Evolutionary conservation across 2,329 filamentous ascomycete genomes (phyloP).

Genomic region (Ceratocystis colombiana): DNA sequence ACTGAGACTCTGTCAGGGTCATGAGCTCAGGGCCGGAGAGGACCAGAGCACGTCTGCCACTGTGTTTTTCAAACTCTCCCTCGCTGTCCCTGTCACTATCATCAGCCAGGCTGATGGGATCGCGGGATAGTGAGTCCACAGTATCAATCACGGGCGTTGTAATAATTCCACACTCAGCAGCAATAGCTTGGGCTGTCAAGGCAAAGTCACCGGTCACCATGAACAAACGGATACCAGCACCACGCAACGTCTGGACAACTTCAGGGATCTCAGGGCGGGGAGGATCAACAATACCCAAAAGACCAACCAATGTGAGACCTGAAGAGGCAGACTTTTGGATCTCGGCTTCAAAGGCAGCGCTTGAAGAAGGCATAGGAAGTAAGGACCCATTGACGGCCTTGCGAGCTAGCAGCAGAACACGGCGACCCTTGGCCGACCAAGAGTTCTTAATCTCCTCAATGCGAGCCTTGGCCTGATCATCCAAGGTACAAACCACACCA

Average conservation of each 20-base stretch:
- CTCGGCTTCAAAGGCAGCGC: slow-evolving; percentile 72
- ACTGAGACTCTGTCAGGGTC: slow-evolving; percentile 55
- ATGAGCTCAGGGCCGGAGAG: slow-evolving; percentile 57
- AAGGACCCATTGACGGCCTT: slow-evolving; percentile 64
- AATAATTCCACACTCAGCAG: slow-evolving; percentile 78
- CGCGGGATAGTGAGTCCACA: slow-evolving; percentile 37
- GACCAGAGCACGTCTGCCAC: slow-evolving; percentile 44
- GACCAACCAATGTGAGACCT: slow-evolving; percentile 86
- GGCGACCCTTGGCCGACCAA: slow-evolving; percentile 84
- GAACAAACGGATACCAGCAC: slow-evolving; percentile 89
- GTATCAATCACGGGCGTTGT: slow-evolving; percentile 46
- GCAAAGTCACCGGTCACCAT: slow-evolving; percentile 94
- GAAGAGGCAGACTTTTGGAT: slow-evolving; percentile 68
- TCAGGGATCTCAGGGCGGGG: slow-evolving; percentile 81
- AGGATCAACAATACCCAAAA: slow-evolving; percentile 94
- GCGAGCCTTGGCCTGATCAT: slow-evolving; percentile 56
- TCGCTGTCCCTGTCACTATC: slow-evolving; percentile 29
- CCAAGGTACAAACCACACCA: slow-evolving; percentile 66
- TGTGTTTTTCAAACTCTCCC: slow-evolving; percentile 28
- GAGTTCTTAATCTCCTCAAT: slow-evolving; percentile 72
- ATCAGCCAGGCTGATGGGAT: slow-evolving; percentile 58
- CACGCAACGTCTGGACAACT: slow-evolving; percentile 79
- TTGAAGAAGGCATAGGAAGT: slow-evolving; percentile 60
- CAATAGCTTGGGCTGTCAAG: slow-evolving; percentile 68
- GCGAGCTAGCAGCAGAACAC: slow-evolving; percentile 85